Base-by-base conservation (phyloP, 2,329 filamentous ascomycete species). In the Escovopsis sp. region DNA sequence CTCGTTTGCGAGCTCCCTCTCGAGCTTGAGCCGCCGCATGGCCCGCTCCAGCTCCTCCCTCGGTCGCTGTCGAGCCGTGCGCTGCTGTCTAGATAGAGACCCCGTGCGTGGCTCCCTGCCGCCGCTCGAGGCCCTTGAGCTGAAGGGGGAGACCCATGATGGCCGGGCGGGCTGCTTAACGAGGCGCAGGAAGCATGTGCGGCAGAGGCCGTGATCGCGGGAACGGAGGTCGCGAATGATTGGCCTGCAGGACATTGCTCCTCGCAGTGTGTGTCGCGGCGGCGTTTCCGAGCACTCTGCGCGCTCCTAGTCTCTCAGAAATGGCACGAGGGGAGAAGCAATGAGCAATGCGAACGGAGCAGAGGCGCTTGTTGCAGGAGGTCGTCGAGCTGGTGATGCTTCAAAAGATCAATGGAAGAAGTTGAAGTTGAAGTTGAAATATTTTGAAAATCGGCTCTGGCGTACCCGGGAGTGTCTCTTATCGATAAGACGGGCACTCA, bases 121-220 rank as follows among this genome's bases (percentile, higher is more conserved):
- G 23, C 28, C 41, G 37, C 48, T 48, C 12, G 44, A 51, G 11
- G 55, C 52, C 33, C 54, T 51, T 2, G 57, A 57, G 48, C 61
- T 62, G 48, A 61, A 64, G 30, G 56, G 41, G 15, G 59, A 54
- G 33, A 51, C 47, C 53, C 56, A 55, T 44, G 50, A 55, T 44
- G 50, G 45, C 33, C 48, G 53, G 33, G 54, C 19, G 43, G 52
- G 52, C 37, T 49, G 51, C 18, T 52, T 57, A 38, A 54, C 53
- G 33, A 63, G 50, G 38, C 49, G 49, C 23, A 54, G 45, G 35
- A 60, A 53, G 49, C 63, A 66, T 36, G 61, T 58, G 33, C 58
- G 60, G 44, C 63, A 66, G 38, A 66, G 55, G 8, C 55, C 53
- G 33, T 56, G 53, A 43, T 58, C 61, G 38, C 54, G 59, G 50